Evolutionary conservation across 345 rosid species (phyloP), one percentile per base, ranked within the genome.

Genomic region (Citrus reticulata): DNA sequence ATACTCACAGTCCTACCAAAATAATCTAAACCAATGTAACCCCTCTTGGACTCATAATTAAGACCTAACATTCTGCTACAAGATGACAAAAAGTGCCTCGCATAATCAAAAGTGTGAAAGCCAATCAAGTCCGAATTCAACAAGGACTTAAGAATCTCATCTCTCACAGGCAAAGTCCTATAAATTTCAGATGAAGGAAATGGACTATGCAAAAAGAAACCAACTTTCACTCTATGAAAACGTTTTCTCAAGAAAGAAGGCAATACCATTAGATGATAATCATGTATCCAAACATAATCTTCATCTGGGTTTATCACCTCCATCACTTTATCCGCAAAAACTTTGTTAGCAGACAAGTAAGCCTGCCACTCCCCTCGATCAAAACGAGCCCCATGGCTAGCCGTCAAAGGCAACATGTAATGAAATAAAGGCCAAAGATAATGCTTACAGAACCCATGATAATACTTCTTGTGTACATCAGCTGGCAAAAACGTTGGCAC

Each of bases 351-450:
- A 9, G 81, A 78, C 9, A 87, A 83, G 70, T 94, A 94, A 6
- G 95, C 93, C 76, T 27, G 82, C 98, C 98, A 92, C 69, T 89
- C 86, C 0, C 76, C 68, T 9, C 85, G 84, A 75, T 84, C 90
- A 70, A 89, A 94, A 29, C 90, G 87, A 1, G 84, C 90, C 11
- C 93, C 90, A 39, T 86, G 88, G 57, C 85, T 81, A 40, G 88
- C 84, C 30, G 90, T 82, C 82, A 85, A 73, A 9, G 97, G 97
- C 46, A 90, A 54, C 83, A 90, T 87, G 74, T 91, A 94, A 74
- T 94, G 98, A 80, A 94, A 86, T 84, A 91, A 73, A 30, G 95
- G 98, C 98, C 98, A 94, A 14, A 94, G 91, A 68, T 92, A 92
- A 82, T 92, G 98, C 80, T 94, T 94, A 30, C 98, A 94, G 59